phyloP scores from a whole-genome alignment of 768 basidiomycete genomes.

The Tricholoma terreum region DNA sequence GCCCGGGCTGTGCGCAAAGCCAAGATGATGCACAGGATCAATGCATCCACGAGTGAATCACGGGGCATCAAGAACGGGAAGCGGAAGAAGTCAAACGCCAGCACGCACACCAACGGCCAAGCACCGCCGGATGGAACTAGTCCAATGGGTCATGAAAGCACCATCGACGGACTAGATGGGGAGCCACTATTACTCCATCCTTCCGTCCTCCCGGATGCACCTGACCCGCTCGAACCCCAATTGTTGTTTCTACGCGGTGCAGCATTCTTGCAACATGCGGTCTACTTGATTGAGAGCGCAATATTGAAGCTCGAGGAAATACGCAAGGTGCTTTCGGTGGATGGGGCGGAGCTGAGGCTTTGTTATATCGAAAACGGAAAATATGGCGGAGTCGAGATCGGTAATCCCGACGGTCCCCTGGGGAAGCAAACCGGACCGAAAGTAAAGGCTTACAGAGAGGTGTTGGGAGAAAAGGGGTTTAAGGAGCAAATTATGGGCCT shows the following conservation, averaged over 20 bases:
- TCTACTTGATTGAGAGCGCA: constrained; percentile 69
- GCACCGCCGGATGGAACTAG: constrained; percentile 69
- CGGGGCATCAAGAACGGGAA: constrained; percentile 40
- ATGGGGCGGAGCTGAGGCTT: constrained; percentile 74
- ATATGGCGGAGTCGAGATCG: constrained; percentile 85
- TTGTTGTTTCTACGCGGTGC: constrained; percentile 81
- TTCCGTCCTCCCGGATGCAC: constrained; percentile 72
- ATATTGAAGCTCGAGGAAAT: constrained; percentile 72
- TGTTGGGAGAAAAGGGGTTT: constrained; percentile 52
- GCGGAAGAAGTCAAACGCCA: constrained; percentile 50
- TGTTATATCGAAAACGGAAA: constrained; percentile 72
- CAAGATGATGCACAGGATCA: constrained; percentile 49
- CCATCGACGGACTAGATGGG: constrained; percentile 46
- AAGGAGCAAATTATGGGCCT: constrained; percentile 57
- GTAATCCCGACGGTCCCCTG: constrained; percentile 75
- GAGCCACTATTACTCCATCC: constrained; percentile 61
- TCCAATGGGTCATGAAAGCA: constrained; percentile 36
- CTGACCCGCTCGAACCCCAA: constrained; percentile 85
- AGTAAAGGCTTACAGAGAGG: constrained; percentile 57
- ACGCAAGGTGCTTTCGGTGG: constrained; percentile 51
- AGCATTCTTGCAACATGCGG: constrained; percentile 77
- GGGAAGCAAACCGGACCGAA: constrained; percentile 59
- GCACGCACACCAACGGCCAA: constrained; percentile 53
- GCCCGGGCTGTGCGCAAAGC: constrained; percentile 69
- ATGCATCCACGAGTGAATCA: constrained; percentile 31